phyloP scores from a whole-genome alignment of 148 eudicot genomes.

The Hydrangea macrophylla region DNA sequence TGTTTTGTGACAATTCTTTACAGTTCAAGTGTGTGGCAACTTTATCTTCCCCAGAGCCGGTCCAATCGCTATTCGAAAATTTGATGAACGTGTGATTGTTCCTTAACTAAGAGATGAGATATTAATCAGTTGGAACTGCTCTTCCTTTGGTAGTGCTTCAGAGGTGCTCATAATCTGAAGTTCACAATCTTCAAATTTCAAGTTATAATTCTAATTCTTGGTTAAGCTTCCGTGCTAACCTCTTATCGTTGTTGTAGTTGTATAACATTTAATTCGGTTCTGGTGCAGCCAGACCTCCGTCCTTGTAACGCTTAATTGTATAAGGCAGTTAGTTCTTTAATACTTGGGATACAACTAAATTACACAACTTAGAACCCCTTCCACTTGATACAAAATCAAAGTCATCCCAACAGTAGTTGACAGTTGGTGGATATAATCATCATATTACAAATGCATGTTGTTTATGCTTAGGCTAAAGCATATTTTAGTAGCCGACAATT shows the following conservation, averaged over 20 bases:
- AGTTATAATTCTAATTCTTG: background rate
- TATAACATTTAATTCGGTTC: conserved; percentile 10
- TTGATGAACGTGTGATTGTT: background rate
- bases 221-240: conserved; percentile 9
- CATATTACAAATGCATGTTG: too few relatives aligned
- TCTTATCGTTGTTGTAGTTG: conserved; percentile 8
- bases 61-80: conserved; percentile 58
- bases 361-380: too few relatives aligned
- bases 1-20: conserved; percentile 21
- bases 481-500: too few relatives aligned
- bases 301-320: background rate
- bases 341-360: too few relatives aligned
- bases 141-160: background rate
- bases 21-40: conserved; percentile 82
- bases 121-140: conserved; percentile 3
- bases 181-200: background rate
- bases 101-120: background rate
- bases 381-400: too few relatives aligned
- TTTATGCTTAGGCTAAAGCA: too few relatives aligned
- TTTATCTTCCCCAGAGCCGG: conserved; percentile 39
- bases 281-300: conserved; percentile 11
- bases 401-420: too few relatives aligned
- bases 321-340: conserved; percentile 12
- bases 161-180: background rate
- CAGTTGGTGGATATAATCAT: too few relatives aligned